Conservation (phyloP, 192 early-diverging fungal genomes). For the Chytriomyces hyalinus region DNA sequence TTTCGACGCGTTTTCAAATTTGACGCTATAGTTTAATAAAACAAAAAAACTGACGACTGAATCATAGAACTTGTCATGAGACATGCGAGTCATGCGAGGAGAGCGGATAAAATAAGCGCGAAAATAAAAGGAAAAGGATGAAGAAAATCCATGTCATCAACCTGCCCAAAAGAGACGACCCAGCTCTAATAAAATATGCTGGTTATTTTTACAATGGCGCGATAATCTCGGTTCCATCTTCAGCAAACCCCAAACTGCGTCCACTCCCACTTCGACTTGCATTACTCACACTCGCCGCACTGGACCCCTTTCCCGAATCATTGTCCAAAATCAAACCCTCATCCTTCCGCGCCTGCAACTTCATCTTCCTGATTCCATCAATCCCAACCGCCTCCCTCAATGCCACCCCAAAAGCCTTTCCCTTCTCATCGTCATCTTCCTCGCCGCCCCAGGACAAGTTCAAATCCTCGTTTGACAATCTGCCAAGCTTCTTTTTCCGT, state of each 20-base stretch:
- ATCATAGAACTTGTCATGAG: too few relatives aligned
- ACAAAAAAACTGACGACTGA: too few relatives aligned
- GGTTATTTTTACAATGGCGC: background rate
- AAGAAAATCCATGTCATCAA: too few relatives aligned
- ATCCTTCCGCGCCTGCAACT: slow-evolving; percentile 7
- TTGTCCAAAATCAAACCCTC: slow-evolving; percentile 16
- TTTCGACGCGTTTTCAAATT: too few relatives aligned
- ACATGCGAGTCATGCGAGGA: too few relatives aligned
- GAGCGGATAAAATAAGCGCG: too few relatives aligned
- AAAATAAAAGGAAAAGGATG: too few relatives aligned
- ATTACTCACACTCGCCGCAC: slow-evolving; percentile 22
- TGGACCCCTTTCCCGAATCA: slow-evolving; percentile 37
- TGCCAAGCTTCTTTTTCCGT: slow-evolving; percentile 53
- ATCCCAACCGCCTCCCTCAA: slow-evolving; percentile 24
- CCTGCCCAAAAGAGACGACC: too few relatives aligned
- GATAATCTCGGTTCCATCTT: slow-evolving; percentile 30
- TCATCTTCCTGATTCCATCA: slow-evolving; percentile 22
- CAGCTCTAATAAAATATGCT: too few relatives aligned
- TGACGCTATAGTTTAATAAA: too few relatives aligned
- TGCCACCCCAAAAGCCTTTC: background rate
- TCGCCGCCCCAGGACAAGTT: slow-evolving; percentile 51
- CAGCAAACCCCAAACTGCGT: slow-evolving; percentile 30
- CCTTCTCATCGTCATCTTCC: slow-evolving; percentile 27
- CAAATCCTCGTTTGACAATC: slow-evolving; percentile 47
- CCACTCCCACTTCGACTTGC: slow-evolving; percentile 41